Percentiles rank a stretch among this genome's conserved stretches.
These are phyloP conservation scores for Dissophora ornata DNA, from an alignment of 192 early-diverging fungal genomes.

Conservation along the genomic window DNA sequence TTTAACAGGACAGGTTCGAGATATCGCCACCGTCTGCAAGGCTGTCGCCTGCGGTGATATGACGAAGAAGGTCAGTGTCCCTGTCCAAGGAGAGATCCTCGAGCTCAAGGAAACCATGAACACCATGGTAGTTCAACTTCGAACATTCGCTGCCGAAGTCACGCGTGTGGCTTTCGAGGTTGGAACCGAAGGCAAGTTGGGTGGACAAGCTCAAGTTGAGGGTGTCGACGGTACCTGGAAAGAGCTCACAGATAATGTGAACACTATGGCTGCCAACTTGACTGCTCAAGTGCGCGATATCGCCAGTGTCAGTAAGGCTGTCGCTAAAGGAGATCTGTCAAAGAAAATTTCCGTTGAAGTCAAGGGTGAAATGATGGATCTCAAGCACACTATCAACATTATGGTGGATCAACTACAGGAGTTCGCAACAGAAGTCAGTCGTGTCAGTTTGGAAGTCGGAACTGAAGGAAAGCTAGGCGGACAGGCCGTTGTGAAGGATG, in stretches of 20 bases:
- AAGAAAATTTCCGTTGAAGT: conserved; percentile 62
- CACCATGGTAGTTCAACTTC: conserved; percentile 56
- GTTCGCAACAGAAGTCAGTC: conserved; percentile 69
- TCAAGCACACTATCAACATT: conserved; percentile 62
- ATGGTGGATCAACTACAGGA: conserved; percentile 63
- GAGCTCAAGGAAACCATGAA: conserved; percentile 75
- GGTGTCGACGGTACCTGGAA: conserved; percentile 77
- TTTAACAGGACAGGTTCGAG: conserved; percentile 67
- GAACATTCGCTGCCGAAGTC: conserved; percentile 58
- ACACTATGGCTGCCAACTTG: conserved; percentile 75
- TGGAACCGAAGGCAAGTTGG: conserved; percentile 70
- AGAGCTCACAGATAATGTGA: conserved; percentile 75
- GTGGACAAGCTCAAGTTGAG: conserved; percentile 53
- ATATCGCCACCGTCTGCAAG: conserved; percentile 67
- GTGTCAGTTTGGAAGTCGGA: conserved; percentile 72
- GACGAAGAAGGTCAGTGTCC: conserved; percentile 62
- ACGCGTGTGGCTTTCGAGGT: conserved; percentile 71
- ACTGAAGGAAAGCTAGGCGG: conserved; percentile 69
- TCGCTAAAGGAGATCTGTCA: conserved; percentile 62
- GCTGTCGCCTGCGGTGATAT: conserved; percentile 70
- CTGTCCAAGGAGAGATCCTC: conserved; percentile 68
- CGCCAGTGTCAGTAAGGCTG: conserved; percentile 63
- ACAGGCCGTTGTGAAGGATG: conserved; percentile 64
- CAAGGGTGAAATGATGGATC: conserved; percentile 58
- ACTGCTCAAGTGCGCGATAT: conserved; percentile 66